Base-by-base conservation (phyloP, 2,329 filamentous ascomycete species). In the Neonectria hederae region DNA sequence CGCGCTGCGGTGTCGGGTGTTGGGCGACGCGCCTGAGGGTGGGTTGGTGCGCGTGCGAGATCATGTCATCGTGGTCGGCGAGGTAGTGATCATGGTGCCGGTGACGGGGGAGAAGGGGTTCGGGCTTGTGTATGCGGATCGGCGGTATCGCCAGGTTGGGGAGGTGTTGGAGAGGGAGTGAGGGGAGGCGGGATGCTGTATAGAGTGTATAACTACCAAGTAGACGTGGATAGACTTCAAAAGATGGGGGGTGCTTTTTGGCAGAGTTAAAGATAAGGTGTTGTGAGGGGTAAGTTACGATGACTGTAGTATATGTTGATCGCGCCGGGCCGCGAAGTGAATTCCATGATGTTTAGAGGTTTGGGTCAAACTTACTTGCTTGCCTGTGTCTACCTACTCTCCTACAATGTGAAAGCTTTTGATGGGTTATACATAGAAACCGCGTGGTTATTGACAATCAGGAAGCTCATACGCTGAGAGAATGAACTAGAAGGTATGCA, bases 31-130 rank as follows among this genome's bases (percentile, higher is more conserved):
- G 45, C 76, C 80, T 0, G 62, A 72, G 8, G 68, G 67, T 5
- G 84, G 84, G 0, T 67, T 86, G 14, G 70, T 86, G n/a, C 76
- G 72, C 45, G 83, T 86, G 9, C 75, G 82, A 45, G 84, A 86
- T 61, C 84, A 86, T 74, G 81, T 84, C 10, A 82, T 86, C 65
- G 83, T 86, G 6, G 77, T 86, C 1, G 84, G 82, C 5, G 83
- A 86, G 73, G 83, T 86, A 48, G 62, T 81, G 40, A 82, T 83
- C 58, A 82, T 85, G 59, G 65, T 81, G 8, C 75, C 77, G 22
- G 79, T 67, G 26, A 69, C 66, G 14, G 70, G 71, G 22, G 71
- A 63, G 24, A 74, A 77, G n/a, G 75, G 75, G 3, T 83, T 84
- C 71, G 83, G 81, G 17, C 74, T 86, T 68, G 74, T 82, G 22